Evolutionary conservation across 1,284 basidiomycete genomes (phyloP), one percentile per base, ranked within the genome.

Genomic region (Leccinum solheimii): DNA sequence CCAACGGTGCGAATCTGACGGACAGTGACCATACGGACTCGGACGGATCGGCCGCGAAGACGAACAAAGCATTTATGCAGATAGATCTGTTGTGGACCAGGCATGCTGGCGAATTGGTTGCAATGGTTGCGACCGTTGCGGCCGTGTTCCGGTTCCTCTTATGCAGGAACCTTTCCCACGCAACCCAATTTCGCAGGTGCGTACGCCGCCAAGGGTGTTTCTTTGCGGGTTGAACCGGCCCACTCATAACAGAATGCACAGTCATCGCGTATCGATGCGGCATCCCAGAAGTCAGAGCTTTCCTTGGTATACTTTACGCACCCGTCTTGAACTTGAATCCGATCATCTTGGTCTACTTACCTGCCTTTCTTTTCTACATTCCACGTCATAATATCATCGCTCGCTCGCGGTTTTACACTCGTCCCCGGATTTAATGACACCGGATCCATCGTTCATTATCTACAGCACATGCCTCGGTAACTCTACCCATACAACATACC

Each of bases 1-100:
- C 88, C 9, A 90, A 90, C 67, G 87, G 87, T 56, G 85, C 84
- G 48, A 89, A 89, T 69, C 73, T 89, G 56, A 90, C 76, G 1
- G 82, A 80, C 9, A 77, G 76, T 14, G 64, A 40, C 74, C 3
- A 32, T 32, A 32, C 30, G 30, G 30, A 32, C 30, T 32, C 68
- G 76, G 9, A 64, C 71, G 32, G 8, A 10, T 60, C 76, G 5
- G 68, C 78, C 66, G 68, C 80, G 51, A 81, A 82, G 1, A 86
- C 86, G 75, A 86, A 86, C 67, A 80, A 77, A n/a, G 78, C 67
- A 53, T 63, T 16, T 4, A 51, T 27, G 26, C 49, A 27, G 16
- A 51, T 16, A 9, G 16, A 51, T 27, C 11, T 27, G 26, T 51
- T n/a, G 50, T 16, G 9, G n/a, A n/a, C 36, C 6, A 19, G 19